Evolutionary conservation across 768 basidiomycete species (phyloP).

Genomic region (Vishniacozyma victoriae): DNA sequence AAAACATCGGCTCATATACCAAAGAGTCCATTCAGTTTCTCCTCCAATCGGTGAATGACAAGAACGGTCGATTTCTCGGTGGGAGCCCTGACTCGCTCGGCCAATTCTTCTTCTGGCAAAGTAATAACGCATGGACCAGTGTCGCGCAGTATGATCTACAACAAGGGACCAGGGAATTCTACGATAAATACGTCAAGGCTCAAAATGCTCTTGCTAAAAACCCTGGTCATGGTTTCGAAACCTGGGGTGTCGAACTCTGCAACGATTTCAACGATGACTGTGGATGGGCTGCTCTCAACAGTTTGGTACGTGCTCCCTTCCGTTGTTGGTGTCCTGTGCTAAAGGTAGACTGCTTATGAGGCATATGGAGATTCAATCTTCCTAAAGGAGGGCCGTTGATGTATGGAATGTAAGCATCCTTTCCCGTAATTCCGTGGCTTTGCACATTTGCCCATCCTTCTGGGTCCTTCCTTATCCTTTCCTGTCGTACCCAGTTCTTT

Average conservation of each 20-base stretch:
- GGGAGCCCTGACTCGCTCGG: not conserved
- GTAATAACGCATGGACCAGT: conserved; percentile 14
- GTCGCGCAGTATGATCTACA: conserved; percentile 6
- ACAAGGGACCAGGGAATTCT: conserved; percentile 1
- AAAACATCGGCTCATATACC: no score
- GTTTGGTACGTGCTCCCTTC: not conserved
- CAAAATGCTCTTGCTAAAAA: conserved; percentile 2
- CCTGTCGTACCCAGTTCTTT: not conserved
- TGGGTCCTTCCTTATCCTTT: not conserved
- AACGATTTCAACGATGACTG: conserved; percentile 20
- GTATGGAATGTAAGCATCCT: conserved; percentile 15
- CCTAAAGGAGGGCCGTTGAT: conserved; percentile 5
- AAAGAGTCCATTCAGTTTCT: no score
- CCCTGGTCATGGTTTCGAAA: not conserved
- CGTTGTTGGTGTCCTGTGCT: not conserved
- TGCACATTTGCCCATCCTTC: not conserved
- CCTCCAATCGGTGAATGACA: no score
- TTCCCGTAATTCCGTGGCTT: no score
- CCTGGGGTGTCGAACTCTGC: conserved; percentile 1
- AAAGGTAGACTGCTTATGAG: conserved; percentile 10
- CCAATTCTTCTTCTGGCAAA: not conserved
- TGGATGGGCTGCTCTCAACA: conserved; percentile 10
- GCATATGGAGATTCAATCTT: conserved; percentile 16
- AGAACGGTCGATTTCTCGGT: no score
- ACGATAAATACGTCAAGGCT: not conserved